Evolutionary conservation across 768 basidiomycete genomes (phyloP).

Genomic region (Trametes meyenii): DNA sequence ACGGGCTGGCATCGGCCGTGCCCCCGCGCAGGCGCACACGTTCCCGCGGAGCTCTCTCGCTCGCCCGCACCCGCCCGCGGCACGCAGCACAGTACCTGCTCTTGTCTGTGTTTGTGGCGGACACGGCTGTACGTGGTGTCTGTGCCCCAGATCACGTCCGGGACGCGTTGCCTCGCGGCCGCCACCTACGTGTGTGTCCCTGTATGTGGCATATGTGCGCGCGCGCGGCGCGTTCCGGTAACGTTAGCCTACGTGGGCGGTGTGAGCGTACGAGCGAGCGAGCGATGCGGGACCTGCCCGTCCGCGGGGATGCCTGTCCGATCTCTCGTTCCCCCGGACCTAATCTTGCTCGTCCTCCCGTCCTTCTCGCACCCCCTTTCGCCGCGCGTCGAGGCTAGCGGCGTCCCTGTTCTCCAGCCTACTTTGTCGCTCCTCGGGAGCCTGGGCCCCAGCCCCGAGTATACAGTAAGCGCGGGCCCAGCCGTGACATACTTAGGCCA

Average conservation of each 20-base stretch:
- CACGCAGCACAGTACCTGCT: background rate
- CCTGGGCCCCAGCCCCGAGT: too few relatives aligned
- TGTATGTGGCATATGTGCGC: background rate
- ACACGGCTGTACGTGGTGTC: too few relatives aligned
- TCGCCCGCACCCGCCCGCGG: background rate
- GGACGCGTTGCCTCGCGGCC: background rate
- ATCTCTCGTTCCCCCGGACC: too few relatives aligned
- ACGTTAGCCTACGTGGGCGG: slow-evolving; percentile 10
- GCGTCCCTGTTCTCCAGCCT: too few relatives aligned
- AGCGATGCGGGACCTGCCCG: background rate
- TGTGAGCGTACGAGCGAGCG: background rate
- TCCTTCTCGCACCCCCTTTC: too few relatives aligned
- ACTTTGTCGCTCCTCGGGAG: too few relatives aligned
- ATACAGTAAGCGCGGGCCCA: too few relatives aligned
- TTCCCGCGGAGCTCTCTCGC: slow-evolving; percentile 4
- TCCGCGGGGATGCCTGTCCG: background rate
- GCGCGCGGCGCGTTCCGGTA: background rate
- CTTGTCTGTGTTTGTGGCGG: too few relatives aligned
- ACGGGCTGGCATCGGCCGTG: too few relatives aligned
- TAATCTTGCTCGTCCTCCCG: too few relatives aligned
- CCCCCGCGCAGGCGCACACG: background rate
- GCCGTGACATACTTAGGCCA: too few relatives aligned
- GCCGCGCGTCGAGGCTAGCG: too few relatives aligned
- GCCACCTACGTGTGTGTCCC: slow-evolving; percentile 8
- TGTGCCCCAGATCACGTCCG: slow-evolving; percentile 7